These are phyloP conservation scores for Sphaerobolus stellatus DNA, from an alignment of 1,284 basidiomycete species.

Conservation along the genomic window DNA sequence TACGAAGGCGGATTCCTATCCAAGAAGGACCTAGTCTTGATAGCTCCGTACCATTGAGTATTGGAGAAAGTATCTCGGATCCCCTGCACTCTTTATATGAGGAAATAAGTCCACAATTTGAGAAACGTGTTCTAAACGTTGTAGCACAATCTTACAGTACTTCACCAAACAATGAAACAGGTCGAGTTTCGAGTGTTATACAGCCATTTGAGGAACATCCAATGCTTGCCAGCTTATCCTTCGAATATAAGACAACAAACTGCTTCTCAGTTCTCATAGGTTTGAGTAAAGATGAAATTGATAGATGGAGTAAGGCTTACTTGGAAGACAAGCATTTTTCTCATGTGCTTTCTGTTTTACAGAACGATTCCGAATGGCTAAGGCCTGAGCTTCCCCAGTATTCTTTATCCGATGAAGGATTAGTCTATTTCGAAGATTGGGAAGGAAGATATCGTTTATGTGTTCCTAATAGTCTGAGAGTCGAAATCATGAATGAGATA, in stretches of 20 bases:
- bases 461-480: conserved; percentile 12
- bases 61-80: background rate
- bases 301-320: background rate
- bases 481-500: conserved; percentile 3
- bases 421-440: conserved; percentile 6
- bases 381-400: background rate
- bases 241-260: background rate
- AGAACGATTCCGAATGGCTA: background rate
- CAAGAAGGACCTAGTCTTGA: background rate
- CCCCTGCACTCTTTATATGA: background rate
- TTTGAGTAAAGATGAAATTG: background rate
- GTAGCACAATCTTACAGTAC: no score
- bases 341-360: background rate
- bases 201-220: no score
- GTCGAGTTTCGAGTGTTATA: no score
- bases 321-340: background rate
- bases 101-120: background rate
- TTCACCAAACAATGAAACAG: no score
- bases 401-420: background rate
- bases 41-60: background rate
- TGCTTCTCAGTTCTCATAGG: background rate
- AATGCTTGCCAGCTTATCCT: background rate
- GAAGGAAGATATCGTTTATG: conserved; percentile 9
- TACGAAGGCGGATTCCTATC: conserved; percentile 5
- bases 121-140: background rate